These are phyloP conservation scores for Pythium myriotylum DNA, from an alignment of 352 stramenopile species.

Conservation along the genomic window DNA sequence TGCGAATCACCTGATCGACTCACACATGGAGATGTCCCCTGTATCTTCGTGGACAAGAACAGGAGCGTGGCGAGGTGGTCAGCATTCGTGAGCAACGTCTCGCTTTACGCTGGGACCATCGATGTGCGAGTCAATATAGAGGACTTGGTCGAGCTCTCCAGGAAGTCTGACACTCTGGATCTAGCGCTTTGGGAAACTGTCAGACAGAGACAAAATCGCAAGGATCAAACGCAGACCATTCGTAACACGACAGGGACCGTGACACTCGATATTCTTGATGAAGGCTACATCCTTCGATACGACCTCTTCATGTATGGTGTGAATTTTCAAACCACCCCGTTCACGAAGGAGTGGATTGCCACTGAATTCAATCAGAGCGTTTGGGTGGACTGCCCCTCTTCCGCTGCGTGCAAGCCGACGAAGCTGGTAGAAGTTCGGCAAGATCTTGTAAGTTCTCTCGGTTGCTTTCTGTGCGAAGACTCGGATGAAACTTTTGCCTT, in stretches of 20 bases:
- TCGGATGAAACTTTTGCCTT: not conserved
- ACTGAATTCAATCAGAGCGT: conserved; percentile 77
- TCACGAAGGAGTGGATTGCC: conserved; percentile 49
- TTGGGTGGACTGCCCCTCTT: conserved; percentile 64
- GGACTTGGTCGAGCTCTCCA: conserved; percentile 51
- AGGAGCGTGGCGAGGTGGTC: conserved; percentile 58
- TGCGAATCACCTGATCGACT: conserved; percentile 31
- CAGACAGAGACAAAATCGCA: conserved; percentile 5
- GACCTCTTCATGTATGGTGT: conserved; percentile 72
- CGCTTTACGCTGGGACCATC: conserved; percentile 62
- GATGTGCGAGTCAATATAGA: conserved; percentile 55
- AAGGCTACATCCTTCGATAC: conserved; percentile 70
- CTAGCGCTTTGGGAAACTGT: conserved; percentile 11
- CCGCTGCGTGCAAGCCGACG: conserved; percentile 44
- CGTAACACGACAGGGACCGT: not conserved
- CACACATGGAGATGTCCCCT: conserved; percentile 39
- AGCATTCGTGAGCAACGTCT: conserved; percentile 75
- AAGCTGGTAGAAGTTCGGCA: conserved; percentile 75
- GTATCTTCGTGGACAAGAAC: conserved; percentile 65
- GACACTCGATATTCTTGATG: conserved; percentile 34
- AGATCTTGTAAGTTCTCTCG: conserved; percentile 43
- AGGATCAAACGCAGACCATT: not conserved
- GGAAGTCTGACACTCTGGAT: conserved; percentile 6
- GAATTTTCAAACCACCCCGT: conserved; percentile 39
- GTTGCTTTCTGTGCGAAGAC: conserved; percentile 27